Conservation (phyloP, 2,329 filamentous ascomycete genomes). For the Neonectria ditissima region DNA sequence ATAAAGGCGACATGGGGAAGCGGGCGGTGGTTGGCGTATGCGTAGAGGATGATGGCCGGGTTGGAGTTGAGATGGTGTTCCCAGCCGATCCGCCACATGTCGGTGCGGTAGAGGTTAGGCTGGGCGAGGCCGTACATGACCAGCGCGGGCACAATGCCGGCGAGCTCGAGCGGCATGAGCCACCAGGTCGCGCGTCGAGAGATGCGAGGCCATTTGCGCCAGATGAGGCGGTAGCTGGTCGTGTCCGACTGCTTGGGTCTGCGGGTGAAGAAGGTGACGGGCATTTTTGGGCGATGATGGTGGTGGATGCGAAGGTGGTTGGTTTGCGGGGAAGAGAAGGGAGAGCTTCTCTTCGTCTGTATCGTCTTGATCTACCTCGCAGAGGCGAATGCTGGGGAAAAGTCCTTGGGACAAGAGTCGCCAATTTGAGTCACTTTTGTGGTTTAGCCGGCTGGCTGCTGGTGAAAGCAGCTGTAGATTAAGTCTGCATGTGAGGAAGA, state of each 20-base stretch:
- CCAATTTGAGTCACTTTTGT: constrained; percentile 15
- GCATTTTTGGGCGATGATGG: constrained; percentile 35
- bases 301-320: not conserved
- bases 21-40: constrained; percentile 76
- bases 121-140: constrained; percentile 79
- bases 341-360: not conserved
- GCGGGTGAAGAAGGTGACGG: constrained; percentile 35
- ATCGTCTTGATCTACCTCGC: constrained; percentile 1
- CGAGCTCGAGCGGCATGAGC: constrained; percentile 75
- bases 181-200: constrained; percentile 67
- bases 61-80: constrained; percentile 80
- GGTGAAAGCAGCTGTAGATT: constrained; percentile 35
- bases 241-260: constrained; percentile 32
- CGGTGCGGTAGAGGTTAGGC: constrained; percentile 77
- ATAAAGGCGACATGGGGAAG: constrained; percentile 74
- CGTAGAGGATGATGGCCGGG: constrained; percentile 76
- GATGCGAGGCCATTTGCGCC: constrained; percentile 66
- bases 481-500: constrained; percentile 34
- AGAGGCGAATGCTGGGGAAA: constrained; percentile 1
- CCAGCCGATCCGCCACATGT: constrained; percentile 78
- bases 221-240: constrained; percentile 65
- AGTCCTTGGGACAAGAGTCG: constrained; percentile 5
- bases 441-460: constrained; percentile 33
- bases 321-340: not conserved
- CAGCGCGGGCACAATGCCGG: constrained; percentile 72